Base-by-base conservation (phyloP, 306 rosid species). In the Lablab purpureus region DNA sequence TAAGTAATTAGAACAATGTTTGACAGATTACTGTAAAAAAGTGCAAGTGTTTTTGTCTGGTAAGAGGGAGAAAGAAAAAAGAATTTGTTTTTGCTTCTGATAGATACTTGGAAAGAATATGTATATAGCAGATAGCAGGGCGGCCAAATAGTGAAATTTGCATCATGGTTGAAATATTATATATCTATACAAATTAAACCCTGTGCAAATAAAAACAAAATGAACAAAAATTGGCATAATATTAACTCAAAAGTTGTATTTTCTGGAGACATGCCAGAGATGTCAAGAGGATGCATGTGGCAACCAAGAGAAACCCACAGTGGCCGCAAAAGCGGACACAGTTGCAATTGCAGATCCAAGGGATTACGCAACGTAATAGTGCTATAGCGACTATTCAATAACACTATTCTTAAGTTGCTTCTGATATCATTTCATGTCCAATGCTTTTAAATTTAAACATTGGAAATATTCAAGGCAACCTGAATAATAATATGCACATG, bases 401-500 rank as follows among this genome's bases (percentile, higher is more conserved):
- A 10, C 45, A 9, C 45, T 40, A 12, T 40, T 59, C 66, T 25
- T 21, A 32, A 71, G 21, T 47, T 13, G 45, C 71, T 30, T 13
- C 30, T 32, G 8, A 59, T 45, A 55, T 52, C 46, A 69, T 76
- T 75, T 36, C 30, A 55, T 52, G 67, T 62, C 45, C 12, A 63
- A 64, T 73, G 55, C 68, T 36, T 49, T 78, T 40, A 63, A 40
- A 63, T 10, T 74, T 49, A 54, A 40, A 70, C 75, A 75, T 17
- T 55, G 77, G 70, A 82, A 85, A 71, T 30, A 32, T 27, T 47
- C 72, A 70, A n/a, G 63, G 18, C 27, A 82, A 7, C 27, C 71
- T 23, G 51, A 66, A 77, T 64, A 49, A 56, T 56, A 58, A 77
- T 45, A 85, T 7, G 66, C 47, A 18, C 19, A 60, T 23, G 12